These are phyloP conservation scores for Lichtheimia corymbifera DNA, from an alignment of 371 early-diverging fungal genomes.

Conservation along the genomic window DNA sequence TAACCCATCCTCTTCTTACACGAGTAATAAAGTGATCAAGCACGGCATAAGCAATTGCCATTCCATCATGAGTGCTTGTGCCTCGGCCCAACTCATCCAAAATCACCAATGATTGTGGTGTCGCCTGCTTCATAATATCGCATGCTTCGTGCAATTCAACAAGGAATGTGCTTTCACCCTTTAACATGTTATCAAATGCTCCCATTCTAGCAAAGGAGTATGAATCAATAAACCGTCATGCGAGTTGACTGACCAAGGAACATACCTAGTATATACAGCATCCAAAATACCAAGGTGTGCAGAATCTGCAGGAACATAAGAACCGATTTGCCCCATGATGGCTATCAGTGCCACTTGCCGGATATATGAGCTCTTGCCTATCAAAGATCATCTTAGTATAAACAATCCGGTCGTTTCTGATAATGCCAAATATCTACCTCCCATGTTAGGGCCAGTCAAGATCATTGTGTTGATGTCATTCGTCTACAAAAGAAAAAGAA, in stretches of 20 bases:
- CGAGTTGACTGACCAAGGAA: too few relatives aligned
- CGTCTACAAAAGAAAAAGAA: conserved; percentile 1
- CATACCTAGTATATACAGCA: conserved; percentile 59
- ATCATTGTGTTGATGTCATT: conserved; percentile 46
- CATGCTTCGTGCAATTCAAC: conserved; percentile 84
- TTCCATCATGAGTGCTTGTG: conserved; percentile 91
- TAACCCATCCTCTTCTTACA: background rate
- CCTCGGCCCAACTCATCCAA: conserved; percentile 99
- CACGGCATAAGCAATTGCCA: conserved; percentile 89
- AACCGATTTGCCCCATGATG: conserved; percentile 87
- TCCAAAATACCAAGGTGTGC: conserved; percentile 68
- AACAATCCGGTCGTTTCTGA: background rate
- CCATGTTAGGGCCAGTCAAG: conserved; percentile 89
- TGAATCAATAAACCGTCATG: too few relatives aligned
- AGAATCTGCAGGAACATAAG: conserved; percentile 64
- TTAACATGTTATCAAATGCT: conserved; percentile 64
- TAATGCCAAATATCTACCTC: conserved; percentile 61
- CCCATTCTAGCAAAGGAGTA: conserved; percentile 50
- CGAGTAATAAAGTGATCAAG: conserved; percentile 71
- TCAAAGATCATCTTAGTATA: background rate
- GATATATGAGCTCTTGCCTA: conserved; percentile 67
- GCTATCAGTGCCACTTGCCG: conserved; percentile 75
- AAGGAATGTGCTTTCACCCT: conserved; percentile 89
- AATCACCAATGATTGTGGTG: conserved; percentile 77
- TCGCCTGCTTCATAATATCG: conserved; percentile 70